Base-by-base conservation (phyloP, 768 basidiomycete genomes). In the Hirschioporus abietinus region DNA sequence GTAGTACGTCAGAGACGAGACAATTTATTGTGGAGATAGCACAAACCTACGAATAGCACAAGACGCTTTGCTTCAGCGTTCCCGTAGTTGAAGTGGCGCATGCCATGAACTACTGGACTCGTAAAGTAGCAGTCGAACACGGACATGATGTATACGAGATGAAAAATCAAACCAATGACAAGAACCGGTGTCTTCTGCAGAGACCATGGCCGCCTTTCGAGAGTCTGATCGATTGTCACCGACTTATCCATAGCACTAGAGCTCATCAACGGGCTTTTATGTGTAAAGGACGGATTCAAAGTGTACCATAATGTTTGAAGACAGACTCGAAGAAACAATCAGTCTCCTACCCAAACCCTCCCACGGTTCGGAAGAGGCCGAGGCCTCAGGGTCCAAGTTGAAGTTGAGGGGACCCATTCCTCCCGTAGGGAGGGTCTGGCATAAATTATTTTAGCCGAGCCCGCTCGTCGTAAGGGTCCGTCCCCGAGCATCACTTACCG, bases 81-180 rank as follows among this genome's bases (percentile, higher is more conserved):
- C 9, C 75, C 75, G 1, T 81, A 72, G 2, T 81, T 81, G 71
- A 85, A 83, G 60, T 81, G 84, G 70, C 79, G 74, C 90, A 93
- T 92, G 63, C 90, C 91, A 79, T 88, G 82, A 25, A 92, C 90
- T 8, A 92, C 90, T 0, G 92, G 90, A 70, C 88, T 91, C 26
- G 86, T 90, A 74, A 95, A 95, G 75, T 95, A 95, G 76, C 92
- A 93, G 77, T 94, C 91, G 76, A 95, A 95, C 35, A 82, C 86
- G 2, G 89, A 87, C 36, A 81, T 83, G 64, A 90, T 89, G 75
- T 86, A 92, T 6, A 88, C 80, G 64, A 91, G 74, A 72, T 95
- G 92, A 72, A 93, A 93, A 52, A 88, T 72, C 42, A 94, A 81
- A 35, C 90, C 90, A 58, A 91, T 74, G n/a, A 84, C 67, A 18